Percentiles rank a stretch among this genome's conserved stretches.
Evolutionary conservation across 208 protist species (phyloP).

Genomic region (Trypanosoma scelopori): DNA sequence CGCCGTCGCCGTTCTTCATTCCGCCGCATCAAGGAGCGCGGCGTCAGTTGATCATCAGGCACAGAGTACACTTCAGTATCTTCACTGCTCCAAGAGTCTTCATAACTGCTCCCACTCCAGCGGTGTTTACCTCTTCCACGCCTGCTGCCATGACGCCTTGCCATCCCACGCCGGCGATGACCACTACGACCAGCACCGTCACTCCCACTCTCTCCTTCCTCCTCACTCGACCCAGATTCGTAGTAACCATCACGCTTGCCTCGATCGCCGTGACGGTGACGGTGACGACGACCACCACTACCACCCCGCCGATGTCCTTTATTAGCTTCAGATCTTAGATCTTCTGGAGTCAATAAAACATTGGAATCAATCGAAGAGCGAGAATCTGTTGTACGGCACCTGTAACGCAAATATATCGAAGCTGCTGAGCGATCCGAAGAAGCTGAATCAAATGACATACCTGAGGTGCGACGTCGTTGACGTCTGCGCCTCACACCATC

Average conservation of each 20-base stretch:
- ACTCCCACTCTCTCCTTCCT: conserved; percentile 9
- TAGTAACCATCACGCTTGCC: conserved; percentile 13
- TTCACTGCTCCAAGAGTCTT: conserved; percentile 2
- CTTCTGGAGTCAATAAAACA: no score
- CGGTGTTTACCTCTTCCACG: background rate
- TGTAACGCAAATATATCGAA: no score
- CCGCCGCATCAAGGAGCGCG: background rate
- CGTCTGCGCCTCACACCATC: no score
- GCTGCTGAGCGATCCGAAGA: no score
- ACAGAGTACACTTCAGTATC: conserved; percentile 6
- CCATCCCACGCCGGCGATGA: background rate
- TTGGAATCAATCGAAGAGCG: no score
- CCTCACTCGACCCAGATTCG: conserved; percentile 24
- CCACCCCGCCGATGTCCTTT: background rate
- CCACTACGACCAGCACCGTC: background rate
- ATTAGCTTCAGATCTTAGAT: no score
- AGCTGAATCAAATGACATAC: no score
- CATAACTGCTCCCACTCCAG: background rate
- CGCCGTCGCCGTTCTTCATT: background rate
- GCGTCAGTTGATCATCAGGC: conserved; percentile 13
- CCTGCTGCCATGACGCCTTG: background rate
- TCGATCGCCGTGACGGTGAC: background rate
- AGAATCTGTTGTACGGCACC: no score
- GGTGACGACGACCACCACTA: no score
- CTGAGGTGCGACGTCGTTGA: no score